These are phyloP conservation scores for Thalassiosira ordinaria DNA, from an alignment of 352 stramenopile genomes.

Conservation along the genomic window DNA sequence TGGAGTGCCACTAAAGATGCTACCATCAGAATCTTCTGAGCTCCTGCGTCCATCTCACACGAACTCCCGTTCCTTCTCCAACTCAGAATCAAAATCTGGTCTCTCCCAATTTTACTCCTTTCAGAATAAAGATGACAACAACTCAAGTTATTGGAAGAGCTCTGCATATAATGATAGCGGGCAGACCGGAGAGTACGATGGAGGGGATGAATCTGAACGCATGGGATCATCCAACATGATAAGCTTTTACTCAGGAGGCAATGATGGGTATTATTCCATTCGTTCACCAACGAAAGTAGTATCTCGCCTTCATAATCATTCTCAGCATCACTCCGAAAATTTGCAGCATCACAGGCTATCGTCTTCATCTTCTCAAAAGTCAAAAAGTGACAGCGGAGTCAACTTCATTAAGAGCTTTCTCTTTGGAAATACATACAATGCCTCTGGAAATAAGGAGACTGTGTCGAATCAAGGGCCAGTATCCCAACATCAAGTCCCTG, in stretches of 20 bases:
- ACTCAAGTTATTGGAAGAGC: background rate
- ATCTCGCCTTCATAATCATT: constrained; percentile 15
- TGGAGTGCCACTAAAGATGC: constrained; percentile 50
- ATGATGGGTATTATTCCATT: constrained; percentile 40
- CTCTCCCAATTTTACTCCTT: constrained; percentile 53
- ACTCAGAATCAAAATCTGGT: too few species aligned
- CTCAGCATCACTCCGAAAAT: constrained; percentile 11
- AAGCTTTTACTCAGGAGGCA: constrained; percentile 42
- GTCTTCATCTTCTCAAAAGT: constrained; percentile 3
- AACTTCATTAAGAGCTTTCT: constrained; percentile 46
- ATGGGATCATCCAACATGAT: constrained; percentile 47
- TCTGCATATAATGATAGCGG: background rate
- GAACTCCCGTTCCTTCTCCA: too few species aligned
- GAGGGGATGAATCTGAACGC: constrained; percentile 10
- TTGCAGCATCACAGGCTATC: background rate
- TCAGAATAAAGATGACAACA: constrained; percentile 26
- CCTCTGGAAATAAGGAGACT: background rate
- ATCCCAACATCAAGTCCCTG: background rate
- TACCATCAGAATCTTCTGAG: constrained; percentile 37
- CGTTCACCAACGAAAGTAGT: constrained; percentile 26
- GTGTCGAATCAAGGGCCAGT: background rate
- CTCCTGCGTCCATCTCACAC: constrained; percentile 29
- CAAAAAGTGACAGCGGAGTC: constrained; percentile 10
- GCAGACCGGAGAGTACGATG: constrained; percentile 12
- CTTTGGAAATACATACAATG: constrained; percentile 10